Base-by-base conservation (phyloP, 2,329 filamentous ascomycete species). In the Ceratocystis lukuohia region DNA sequence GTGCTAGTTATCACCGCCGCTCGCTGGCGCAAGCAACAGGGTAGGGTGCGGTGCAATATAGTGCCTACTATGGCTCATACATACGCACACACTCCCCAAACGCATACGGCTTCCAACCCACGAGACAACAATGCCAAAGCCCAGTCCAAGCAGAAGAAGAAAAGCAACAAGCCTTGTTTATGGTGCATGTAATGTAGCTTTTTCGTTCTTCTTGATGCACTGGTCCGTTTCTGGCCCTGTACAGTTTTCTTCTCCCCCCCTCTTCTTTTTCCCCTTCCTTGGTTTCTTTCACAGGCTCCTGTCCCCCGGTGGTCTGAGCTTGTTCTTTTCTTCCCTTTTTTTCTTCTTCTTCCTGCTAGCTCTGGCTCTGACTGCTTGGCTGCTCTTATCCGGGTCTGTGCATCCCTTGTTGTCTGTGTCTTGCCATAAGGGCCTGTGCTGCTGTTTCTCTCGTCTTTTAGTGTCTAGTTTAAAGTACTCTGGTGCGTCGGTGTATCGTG, bases 241-340 rank as follows among this genome's bases (percentile, higher is more conserved):
- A 1, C 48, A 15, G 48, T 53, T 28, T 28, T 53, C 22, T 15
- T 22, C 12, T 3, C 15, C 25, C 15, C 25, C 22, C 17, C 20
- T 50, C 48, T 50, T 50, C 22, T 50, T 50, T 50, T 50, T 50
- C 48, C 5, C 28, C 4, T 30, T n/a, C 22, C 22, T 30, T 33
- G 28, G 22, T 15, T 30, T 30, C 30, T 25, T 28, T 30, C 48
- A 0, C n/a, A 8, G 48, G 48, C 22, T 53, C 22, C 12, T 53
- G 48, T n/a, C 22, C n/a, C n/a, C 48, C 22, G n/a, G n/a, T 57
- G 53, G 53, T 33, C 56, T 10, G 17, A 37, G 56, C 28, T 59
- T 59, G 28, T 59, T 59, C 28, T 59, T 59, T 59, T 59, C 15
- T 59, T 59, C 56, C n/a, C 48, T 59, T 59, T 30, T 12, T 33